Evolutionary conservation across 1,284 basidiomycete genomes (phyloP).

Genomic region (Rhizoctonia solani): DNA sequence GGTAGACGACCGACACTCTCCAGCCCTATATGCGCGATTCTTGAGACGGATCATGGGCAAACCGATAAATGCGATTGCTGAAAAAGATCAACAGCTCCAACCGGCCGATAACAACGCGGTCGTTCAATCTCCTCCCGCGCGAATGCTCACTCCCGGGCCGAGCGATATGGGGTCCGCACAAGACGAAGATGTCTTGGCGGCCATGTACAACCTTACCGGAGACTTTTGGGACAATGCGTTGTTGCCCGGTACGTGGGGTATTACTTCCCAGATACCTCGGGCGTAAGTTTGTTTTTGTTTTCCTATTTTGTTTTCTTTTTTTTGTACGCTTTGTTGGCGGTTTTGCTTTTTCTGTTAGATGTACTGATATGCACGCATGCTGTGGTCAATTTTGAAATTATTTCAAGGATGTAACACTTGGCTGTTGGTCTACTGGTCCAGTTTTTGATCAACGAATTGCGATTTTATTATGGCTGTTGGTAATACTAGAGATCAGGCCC

Average conservation of each 20-base stretch:
- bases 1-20: constrained; percentile 16
- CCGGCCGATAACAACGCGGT: no score
- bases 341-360: no score
- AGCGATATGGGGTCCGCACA: background rate
- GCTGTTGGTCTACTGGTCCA: no score
- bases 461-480: no score
- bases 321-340: background rate
- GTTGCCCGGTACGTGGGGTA: constrained; percentile 31
- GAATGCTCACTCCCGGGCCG: constrained; percentile 2
- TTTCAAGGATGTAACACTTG: no score
- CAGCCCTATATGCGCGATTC: constrained; percentile 20
- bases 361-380: no score
- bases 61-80: background rate
- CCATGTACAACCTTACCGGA: constrained; percentile 17
- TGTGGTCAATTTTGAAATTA: no score
- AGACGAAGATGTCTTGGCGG: constrained; percentile 10
- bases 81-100: background rate
- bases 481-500: no score
- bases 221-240: constrained; percentile 32
- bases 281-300: background rate
- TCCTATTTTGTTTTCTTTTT: background rate
- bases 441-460: no score
- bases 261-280: background rate
- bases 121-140: background rate
- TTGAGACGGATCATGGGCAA: constrained; percentile 15